Percentiles rank a stretch among this genome's conserved stretches.
These are phyloP conservation scores for Picochlorum sp. DNA, from an alignment of 139 green algal genomes.

Conservation along the genomic window DNA sequence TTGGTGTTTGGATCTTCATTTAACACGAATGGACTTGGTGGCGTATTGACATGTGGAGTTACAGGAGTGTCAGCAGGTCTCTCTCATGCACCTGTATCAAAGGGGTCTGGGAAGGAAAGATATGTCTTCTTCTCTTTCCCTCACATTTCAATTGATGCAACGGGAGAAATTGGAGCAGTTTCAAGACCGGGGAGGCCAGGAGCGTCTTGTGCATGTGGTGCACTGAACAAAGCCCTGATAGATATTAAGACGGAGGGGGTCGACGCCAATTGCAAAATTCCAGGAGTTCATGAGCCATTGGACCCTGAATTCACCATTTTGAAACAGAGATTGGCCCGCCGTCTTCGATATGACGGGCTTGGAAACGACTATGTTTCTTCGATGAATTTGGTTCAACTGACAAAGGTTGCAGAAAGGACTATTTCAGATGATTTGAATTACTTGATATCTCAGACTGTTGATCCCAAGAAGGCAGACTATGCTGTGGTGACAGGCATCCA, in stretches of 20 bases:
- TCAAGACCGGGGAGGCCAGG: constrained; percentile 47
- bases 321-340: constrained; percentile 68
- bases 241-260: constrained; percentile 37
- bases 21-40: constrained; percentile 74
- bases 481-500: constrained; percentile 78
- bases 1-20: constrained; percentile 61
- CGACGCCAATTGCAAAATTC: constrained; percentile 32
- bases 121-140: constrained; percentile 90
- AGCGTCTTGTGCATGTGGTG: constrained; percentile 67
- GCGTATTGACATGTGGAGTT: constrained; percentile 71
- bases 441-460: constrained; percentile 71
- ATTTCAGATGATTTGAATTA: constrained; percentile 82
- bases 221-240: constrained; percentile 48
- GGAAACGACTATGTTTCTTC: constrained; percentile 16
- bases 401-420: constrained; percentile 63
- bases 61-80: constrained; percentile 58
- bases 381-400: constrained; percentile 61
- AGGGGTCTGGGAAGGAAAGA: constrained; percentile 51
- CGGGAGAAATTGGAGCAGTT: constrained; percentile 53
- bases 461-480: constrained; percentile 74
- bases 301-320: constrained; percentile 85
- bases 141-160: constrained; percentile 73
- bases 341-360: constrained; percentile 39
- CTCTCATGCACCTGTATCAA: constrained; percentile 39
- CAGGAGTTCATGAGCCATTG: constrained; percentile 64